Evolutionary conservation across 441 rosid species (phyloP), one percentile per base, ranked within the genome.

Genomic region (Macaranga tanarius): DNA sequence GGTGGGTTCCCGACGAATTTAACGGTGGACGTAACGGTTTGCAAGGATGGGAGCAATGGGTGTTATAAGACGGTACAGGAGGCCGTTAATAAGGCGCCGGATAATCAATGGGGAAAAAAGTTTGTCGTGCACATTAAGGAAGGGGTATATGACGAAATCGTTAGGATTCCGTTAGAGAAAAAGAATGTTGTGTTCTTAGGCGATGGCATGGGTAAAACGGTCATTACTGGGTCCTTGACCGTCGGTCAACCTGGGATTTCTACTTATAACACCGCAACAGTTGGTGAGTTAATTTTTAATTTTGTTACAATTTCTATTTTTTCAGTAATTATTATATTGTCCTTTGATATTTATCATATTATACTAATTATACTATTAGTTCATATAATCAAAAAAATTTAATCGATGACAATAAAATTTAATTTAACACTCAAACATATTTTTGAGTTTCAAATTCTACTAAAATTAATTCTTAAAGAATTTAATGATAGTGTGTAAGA

Each of bases 31-130:
- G 97, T 66, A 13, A 90, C 88, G 79, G 99, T 94, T 22, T 92
- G 99, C 72, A 81, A 81, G 65, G 85, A 73, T 77, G 90, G 86
- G 22, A 69, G 78, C 1, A 52, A 75, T n/a, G 81, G 70, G n/a
- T 87, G 89, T 65, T 84, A 85, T 62, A 83, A 78, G 74, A 86
- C 87, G 71, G 91, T 94, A 62, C 96, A 89, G 72, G 97, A 87
- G 7, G 99, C 99, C 7, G 94, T 94, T 12, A 81, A 92, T 13
- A 87, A 87, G 11, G 96, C 95, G n/a, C 95, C 97, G 42, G 81
- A 71, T 59, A 86, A 87, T 42, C 62, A 6, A 38, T 8, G 38
- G 67, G 62, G 58, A 2, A 70, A 77, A 31, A 87, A 70, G 79
- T 92, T 88, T 69, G 97, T 90, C 79, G 86, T 94, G 52, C 72